Conservation (phyloP, 73 alveolate species). For the Tetrahymena malaccensis region DNA sequence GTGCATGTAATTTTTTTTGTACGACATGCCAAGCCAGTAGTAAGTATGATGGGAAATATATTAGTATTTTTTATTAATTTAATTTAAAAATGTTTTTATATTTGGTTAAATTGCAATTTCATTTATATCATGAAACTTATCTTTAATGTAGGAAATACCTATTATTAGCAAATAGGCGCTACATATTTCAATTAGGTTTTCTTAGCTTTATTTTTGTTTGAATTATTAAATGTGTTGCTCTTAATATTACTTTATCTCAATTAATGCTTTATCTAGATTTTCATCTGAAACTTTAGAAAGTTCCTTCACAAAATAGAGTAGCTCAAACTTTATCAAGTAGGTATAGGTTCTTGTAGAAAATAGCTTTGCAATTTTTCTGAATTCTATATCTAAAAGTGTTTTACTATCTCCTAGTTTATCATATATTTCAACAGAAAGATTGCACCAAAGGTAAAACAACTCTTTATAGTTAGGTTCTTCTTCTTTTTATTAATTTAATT, state of each 20-base stretch:
- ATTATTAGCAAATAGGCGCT: background rate
- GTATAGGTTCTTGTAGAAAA: background rate
- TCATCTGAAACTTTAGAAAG: background rate
- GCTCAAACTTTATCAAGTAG: background rate
- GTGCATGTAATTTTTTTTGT: background rate
- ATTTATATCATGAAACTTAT: background rate
- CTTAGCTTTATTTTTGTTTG: background rate
- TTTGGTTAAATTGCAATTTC: background rate
- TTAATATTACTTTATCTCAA: background rate
- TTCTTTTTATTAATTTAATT: background rate
- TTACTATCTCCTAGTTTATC: background rate
- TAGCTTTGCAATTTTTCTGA: background rate
- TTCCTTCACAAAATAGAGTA: background rate
- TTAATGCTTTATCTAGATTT: background rate
- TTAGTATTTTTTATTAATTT: background rate
- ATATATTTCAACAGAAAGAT: background rate
- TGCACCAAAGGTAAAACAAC: background rate
- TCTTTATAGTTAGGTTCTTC: background rate
- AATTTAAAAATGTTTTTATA: background rate
- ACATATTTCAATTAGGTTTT: background rate
- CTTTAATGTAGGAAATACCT: background rate
- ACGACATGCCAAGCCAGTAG: background rate
- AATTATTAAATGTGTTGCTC: background rate
- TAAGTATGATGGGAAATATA: background rate
- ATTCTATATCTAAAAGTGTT: background rate